phyloP scores from a whole-genome alignment of 208 protist species.

The Leishmania tropica region DNA sequence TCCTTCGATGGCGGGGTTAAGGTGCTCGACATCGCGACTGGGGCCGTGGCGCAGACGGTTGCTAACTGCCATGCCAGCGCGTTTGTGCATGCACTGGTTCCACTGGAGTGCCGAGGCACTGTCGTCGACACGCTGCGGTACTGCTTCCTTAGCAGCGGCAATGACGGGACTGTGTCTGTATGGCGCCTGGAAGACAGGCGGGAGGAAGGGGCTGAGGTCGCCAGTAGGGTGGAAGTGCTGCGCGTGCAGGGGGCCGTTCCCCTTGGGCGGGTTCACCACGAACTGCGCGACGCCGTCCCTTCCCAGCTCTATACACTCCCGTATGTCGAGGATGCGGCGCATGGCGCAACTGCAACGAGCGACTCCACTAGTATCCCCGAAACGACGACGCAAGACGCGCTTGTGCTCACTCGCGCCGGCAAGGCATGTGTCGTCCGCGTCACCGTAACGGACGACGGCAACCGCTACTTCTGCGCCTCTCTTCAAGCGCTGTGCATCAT shows the following conservation, averaged over 20 bases:
- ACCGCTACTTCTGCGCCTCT: slow-evolving; percentile 10
- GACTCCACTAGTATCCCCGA: not conserved
- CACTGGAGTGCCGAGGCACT: slow-evolving; percentile 11
- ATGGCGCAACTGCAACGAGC: not conserved
- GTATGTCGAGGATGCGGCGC: not conserved
- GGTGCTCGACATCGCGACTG: slow-evolving; percentile 59
- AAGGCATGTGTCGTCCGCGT: slow-evolving; percentile 33
- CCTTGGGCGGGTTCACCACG: slow-evolving; percentile 15
- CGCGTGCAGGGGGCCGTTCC: slow-evolving; percentile 23
- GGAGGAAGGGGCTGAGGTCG: not conserved
- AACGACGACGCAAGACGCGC: slow-evolving; percentile 28
- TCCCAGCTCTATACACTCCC: slow-evolving; percentile 30
- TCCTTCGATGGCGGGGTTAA: slow-evolving; percentile 71
- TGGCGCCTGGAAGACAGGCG: slow-evolving; percentile 40
- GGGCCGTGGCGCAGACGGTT: slow-evolving; percentile 40
- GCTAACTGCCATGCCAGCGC: slow-evolving; percentile 56
- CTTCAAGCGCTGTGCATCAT: slow-evolving; percentile 37
- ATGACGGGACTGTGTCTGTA: slow-evolving; percentile 70
- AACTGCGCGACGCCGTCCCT: slow-evolving; percentile 39
- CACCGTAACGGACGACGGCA: slow-evolving; percentile 30
- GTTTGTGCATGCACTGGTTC: slow-evolving; percentile 60
- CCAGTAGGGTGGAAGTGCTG: slow-evolving; percentile 10
- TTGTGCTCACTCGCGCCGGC: slow-evolving; percentile 39
- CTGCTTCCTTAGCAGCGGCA: slow-evolving; percentile 61
- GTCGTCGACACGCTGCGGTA: not conserved